These are phyloP conservation scores for Quercus engelmannii DNA, from an alignment of 306 rosid species.

Conservation along the genomic window DNA sequence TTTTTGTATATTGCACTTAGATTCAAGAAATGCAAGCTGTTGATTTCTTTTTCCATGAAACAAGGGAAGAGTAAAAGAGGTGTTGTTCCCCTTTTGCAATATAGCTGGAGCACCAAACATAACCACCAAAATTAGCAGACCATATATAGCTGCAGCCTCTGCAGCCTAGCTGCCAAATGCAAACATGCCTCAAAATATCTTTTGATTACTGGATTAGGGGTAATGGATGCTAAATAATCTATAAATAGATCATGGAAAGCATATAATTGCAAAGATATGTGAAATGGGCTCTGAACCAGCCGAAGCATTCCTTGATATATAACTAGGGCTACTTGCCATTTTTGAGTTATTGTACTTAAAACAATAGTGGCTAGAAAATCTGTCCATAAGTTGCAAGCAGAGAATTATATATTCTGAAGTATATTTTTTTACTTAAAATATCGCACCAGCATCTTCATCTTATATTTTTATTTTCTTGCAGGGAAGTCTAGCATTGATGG, in stretches of 20 bases:
- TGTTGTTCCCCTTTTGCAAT: not conserved
- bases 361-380: not conserved
- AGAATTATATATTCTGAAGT: conserved; percentile 8
- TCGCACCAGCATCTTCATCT: conserved; percentile 1
- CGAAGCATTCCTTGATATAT: not conserved
- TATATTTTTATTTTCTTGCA: conserved; percentile 21
- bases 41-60: not conserved
- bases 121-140: not conserved
- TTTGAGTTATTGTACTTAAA: not conserved
- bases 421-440: conserved; percentile 2
- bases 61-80: not conserved
- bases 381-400: not conserved
- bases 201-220: not conserved
- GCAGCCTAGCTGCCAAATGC: not conserved
- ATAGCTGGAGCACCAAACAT: not conserved
- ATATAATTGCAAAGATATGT: conserved; percentile 5
- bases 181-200: not conserved
- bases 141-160: not conserved
- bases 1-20: not conserved
- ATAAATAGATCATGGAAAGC: not conserved
- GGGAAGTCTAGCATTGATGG: conserved; percentile 39
- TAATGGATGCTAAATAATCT: not conserved
- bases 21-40: not conserved
- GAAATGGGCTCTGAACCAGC: not conserved
- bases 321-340: not conserved